phyloP scores from a whole-genome alignment of 2,329 filamentous ascomycete species.

The Diaporthe batatas region DNA sequence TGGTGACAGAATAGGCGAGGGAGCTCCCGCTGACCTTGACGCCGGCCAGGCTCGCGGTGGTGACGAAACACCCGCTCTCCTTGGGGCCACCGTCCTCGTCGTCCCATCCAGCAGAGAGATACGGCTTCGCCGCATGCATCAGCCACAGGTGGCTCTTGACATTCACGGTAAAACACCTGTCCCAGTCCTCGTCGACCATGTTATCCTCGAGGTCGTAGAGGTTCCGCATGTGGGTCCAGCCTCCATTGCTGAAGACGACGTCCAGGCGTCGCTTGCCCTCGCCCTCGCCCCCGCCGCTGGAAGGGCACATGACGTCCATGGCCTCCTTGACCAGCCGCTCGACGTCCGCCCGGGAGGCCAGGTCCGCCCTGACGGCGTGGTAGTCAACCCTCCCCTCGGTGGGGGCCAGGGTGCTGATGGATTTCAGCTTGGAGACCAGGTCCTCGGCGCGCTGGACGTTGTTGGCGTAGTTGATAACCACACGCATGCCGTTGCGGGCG shows the following conservation, averaged over 20 bases:
- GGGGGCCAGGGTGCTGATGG: slow-evolving; percentile 62
- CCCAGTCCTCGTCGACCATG: slow-evolving; percentile 70
- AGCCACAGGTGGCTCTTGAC: slow-evolving; percentile 74
- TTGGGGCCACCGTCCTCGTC: slow-evolving; percentile 60
- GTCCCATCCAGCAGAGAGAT: slow-evolving; percentile 59
- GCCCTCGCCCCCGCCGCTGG: neutral
- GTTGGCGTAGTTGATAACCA: slow-evolving; percentile 81
- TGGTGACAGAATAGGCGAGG: slow-evolving; percentile 80
- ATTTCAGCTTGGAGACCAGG: slow-evolving; percentile 68
- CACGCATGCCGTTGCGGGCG: slow-evolving; percentile 74
- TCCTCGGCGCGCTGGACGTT: slow-evolving; percentile 70
- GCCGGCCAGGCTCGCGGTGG: slow-evolving; percentile 74
- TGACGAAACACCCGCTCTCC: slow-evolving; percentile 64
- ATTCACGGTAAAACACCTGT: slow-evolving; percentile 70
- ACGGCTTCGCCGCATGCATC: slow-evolving; percentile 65
- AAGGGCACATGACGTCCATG: slow-evolving; percentile 66
- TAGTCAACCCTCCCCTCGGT: slow-evolving; percentile 50
- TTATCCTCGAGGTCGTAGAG: slow-evolving; percentile 65
- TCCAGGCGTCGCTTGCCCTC: slow-evolving; percentile 68
- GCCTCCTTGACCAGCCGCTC: slow-evolving; percentile 70
- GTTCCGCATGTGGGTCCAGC: slow-evolving; percentile 63
- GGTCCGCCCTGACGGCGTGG: slow-evolving; percentile 74
- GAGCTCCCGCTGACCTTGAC: slow-evolving; percentile 74
- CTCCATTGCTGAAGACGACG: slow-evolving; percentile 81
- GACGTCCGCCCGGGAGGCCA: slow-evolving; percentile 71